Percentiles rank a stretch among this genome's conserved stretches.
Evolutionary conservation across 257 asterid species (phyloP).

Genomic region (Agastache rugosa): DNA sequence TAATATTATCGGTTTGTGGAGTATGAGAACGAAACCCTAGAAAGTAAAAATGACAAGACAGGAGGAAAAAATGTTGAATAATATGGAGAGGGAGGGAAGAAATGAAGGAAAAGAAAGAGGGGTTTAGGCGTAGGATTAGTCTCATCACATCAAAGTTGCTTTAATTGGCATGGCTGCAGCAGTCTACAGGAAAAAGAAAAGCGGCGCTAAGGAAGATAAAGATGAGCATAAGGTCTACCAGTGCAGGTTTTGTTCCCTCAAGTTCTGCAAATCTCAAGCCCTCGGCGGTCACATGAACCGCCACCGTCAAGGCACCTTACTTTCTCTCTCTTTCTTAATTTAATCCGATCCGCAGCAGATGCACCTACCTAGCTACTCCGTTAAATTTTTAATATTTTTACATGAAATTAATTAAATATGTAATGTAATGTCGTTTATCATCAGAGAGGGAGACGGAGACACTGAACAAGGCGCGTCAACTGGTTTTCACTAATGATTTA

Average conservation of each 20-base stretch:
- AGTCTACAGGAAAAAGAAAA: slow-evolving; percentile 79
- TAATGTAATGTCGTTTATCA: too few species aligned
- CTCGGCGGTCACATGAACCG: slow-evolving; percentile 99
- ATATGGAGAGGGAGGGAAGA: neutral
- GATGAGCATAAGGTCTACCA: slow-evolving; percentile 84
- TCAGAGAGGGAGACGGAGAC: slow-evolving; percentile 97
- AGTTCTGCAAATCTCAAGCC: slow-evolving; percentile 99
- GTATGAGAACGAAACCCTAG: slow-evolving; percentile 58
- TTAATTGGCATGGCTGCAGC: slow-evolving; percentile 48
- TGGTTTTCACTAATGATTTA: slow-evolving; percentile 79
- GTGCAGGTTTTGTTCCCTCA: slow-evolving; percentile 99
- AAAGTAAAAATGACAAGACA: slow-evolving; percentile 45
- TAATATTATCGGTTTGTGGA: slow-evolving; percentile 34
- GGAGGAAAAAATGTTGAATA: slow-evolving; percentile 13
- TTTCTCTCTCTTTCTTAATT: too few species aligned
- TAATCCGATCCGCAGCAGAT: too few species aligned
- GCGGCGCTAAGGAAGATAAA: slow-evolving; percentile 68
- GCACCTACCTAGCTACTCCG: too few species aligned
- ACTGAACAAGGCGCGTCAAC: slow-evolving; percentile 90
- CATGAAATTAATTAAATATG: too few species aligned
- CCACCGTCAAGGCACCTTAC: slow-evolving; percentile 98
- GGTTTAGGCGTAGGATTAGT: slow-evolving; percentile 40
- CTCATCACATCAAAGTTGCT: slow-evolving; percentile 64
- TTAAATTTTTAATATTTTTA: too few species aligned
- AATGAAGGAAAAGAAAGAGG: neutral